Evolutionary conservation across 345 rosid species (phyloP), one percentile per base, ranked within the genome.

Genomic region (Eucalyptus regnans): DNA sequence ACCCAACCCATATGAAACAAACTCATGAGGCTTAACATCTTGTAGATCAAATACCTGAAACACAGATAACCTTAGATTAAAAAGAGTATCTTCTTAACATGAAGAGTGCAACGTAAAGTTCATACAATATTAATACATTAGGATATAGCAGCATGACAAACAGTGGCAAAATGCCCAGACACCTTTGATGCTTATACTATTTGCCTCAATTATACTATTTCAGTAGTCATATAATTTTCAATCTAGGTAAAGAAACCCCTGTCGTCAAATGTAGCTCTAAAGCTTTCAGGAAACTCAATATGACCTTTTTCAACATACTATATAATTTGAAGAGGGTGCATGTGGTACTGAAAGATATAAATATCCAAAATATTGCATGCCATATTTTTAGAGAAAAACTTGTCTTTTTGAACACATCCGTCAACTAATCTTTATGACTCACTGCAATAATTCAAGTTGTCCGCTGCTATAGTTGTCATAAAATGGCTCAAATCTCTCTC

Each of bases 21-120:
- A 96, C 90, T 97, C 97, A 86, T 90, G 60, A 54, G 99, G 99
- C 92, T 93, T 98, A 91, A 98, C 99, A 58, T 93, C 94, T 81
- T 94, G 91, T 23, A 97, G 90, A 88, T 98, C 99, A 92, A 96
- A 97, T 68, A 98, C 97, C 99, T 97, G 91, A 90, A 91, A 86
- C 50, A 52, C 54, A 44, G 86, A 86, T 51, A 44, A 90, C 50
- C 86, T 12, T 68, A 81, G 71, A 64, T 50, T 76, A 43, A 9
- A 76, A 76, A 44, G 83, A 37, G 48, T 37, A 43, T 76, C 25
- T 37, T 76, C 46, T 20, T 76, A 37, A 41, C 64, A 86, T 52
- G 87, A 54, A 20, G 48, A 54, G 48, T 60, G 60, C 66, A 3
- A 54, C 8, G 16, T 31, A 22, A 86, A 86, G 66, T 43, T 51